These are phyloP conservation scores for Micractinium conductrix DNA, from an alignment of 139 green algal species.

Conservation along the genomic window DNA sequence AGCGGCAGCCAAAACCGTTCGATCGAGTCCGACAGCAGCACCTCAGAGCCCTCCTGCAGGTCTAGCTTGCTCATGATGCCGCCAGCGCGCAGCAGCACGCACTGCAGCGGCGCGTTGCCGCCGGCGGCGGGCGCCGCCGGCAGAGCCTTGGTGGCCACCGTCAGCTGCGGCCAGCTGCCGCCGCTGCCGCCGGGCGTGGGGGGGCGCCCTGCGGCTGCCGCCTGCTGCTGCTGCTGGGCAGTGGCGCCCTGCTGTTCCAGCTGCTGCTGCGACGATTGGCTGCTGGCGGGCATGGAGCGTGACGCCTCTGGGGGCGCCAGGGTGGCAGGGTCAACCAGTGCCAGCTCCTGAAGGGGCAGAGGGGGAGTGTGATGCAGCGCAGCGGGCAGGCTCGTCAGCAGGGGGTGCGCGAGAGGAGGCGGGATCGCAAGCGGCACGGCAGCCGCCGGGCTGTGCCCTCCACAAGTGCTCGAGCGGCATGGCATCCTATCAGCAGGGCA, in stretches of 20 bases:
- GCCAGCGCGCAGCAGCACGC: constrained; percentile 85
- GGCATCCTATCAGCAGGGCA: too few relatives aligned
- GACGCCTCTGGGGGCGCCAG: background rate
- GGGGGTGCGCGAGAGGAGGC: constrained; percentile 55
- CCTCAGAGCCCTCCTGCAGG: constrained; percentile 77
- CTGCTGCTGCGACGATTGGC: background rate
- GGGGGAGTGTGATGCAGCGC: too few relatives aligned
- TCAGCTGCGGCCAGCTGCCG: constrained; percentile 21
- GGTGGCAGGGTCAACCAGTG: constrained; percentile 39
- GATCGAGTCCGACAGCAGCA: constrained; percentile 58
- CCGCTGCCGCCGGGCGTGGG: background rate
- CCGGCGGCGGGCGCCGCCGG: background rate
- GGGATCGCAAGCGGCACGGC: background rate
- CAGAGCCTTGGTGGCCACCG: background rate
- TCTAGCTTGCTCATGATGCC: constrained; percentile 89
- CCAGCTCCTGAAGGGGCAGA: constrained; percentile 50
- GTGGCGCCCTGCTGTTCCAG: background rate
- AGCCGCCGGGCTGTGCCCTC: too few relatives aligned
- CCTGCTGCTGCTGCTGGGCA: background rate
- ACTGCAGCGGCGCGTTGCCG: constrained; percentile 56
- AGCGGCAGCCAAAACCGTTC: constrained; percentile 83
- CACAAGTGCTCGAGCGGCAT: too few relatives aligned
- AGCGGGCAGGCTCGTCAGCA: background rate
- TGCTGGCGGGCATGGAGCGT: background rate
- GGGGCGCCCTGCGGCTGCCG: background rate